A percentile compares a stretch with the other conserved stretches of the same genome.
phyloP scores from a whole-genome alignment of 345 rosid genomes.

The Euphorbia peplus region DNA sequence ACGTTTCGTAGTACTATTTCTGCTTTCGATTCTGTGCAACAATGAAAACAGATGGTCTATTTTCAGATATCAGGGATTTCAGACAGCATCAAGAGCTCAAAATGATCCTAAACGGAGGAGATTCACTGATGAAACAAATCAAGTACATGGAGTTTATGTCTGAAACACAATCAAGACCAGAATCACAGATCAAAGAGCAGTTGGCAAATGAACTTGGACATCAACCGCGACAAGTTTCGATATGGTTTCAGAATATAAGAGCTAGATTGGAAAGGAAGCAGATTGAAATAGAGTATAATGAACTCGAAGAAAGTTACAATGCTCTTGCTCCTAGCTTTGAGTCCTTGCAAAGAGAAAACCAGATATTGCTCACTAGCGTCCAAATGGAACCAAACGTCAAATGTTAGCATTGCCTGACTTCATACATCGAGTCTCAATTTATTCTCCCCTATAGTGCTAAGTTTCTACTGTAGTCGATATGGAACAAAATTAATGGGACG shows the following conservation, averaged over 20 bases:
- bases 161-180: conserved; percentile 21
- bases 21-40: no score
- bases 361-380: conserved; percentile 25
- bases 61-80: no score
- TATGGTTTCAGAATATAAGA: conserved; percentile 47
- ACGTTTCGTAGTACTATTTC: no score
- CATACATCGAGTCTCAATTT: no score
- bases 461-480: no score
- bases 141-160: conserved; percentile 19
- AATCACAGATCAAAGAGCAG: conserved; percentile 14
- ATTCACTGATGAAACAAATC: conserved; percentile 17
- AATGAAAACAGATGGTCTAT: conserved; percentile 7
- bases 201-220: conserved; percentile 40
- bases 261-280: conserved; percentile 44
- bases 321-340: conserved; percentile 25
- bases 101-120: conserved; percentile 16
- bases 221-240: conserved; percentile 41
- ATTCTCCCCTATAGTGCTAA: no score
- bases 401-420: no score
- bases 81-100: conserved; percentile 12
- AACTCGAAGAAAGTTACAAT: conserved; percentile 21
- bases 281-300: conserved; percentile 35
- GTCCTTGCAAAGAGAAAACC: conserved; percentile 30
- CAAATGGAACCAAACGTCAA: no score
- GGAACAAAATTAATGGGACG: no score